Base-by-base conservation (phyloP, 2,329 filamentous ascomycete genomes). In the Massarina eburnea region DNA sequence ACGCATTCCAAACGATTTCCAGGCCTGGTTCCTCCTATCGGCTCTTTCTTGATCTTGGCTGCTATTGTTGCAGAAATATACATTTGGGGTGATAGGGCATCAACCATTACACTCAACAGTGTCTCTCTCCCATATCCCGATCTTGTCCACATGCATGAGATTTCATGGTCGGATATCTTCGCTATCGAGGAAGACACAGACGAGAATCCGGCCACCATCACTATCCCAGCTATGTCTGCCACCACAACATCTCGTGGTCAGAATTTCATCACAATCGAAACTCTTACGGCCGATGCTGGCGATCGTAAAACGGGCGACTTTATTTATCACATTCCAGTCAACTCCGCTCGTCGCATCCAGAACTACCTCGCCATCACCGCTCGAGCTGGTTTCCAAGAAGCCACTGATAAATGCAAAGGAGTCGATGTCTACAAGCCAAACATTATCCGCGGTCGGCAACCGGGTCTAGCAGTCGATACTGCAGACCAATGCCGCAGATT, bases 331-430 rank as follows among this genome's bases (percentile, higher is more conserved):
- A 45, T 52, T 17, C 48, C 48, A 4, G 20, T 39, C n/a, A 15
- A 42, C 9, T 12, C 24, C 6, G 42, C 39, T 3, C 18, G 20
- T 18, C 48, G 48, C 3, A 47, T 54, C 17, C 26, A 40, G 14
- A 48, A 54, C 19, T 47, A 42, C n/a, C 33, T 52, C 2, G 39
- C 17, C 12, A 49, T 54, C 33, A 39, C 46, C 12, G 47, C 43
- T 17, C n/a, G n/a, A n/a, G 24, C 24, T 26, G 24, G 24, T 7
- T 15, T 45, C 3, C 5, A 39, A 12, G 22, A 26, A 15, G 24
- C 35, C 1, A 21, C 32, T 20, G 21, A 52, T 8, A 20, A 24
- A 7, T 49, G 49, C 29, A 37, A 46, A 41, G 42, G 43, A 3
- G 40, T 36, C 8, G 39, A 40, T 37, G 17, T 43, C 15, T 33